Base-by-base conservation (phyloP, 257 asterid genomes). In the Echium plantagineum region DNA sequence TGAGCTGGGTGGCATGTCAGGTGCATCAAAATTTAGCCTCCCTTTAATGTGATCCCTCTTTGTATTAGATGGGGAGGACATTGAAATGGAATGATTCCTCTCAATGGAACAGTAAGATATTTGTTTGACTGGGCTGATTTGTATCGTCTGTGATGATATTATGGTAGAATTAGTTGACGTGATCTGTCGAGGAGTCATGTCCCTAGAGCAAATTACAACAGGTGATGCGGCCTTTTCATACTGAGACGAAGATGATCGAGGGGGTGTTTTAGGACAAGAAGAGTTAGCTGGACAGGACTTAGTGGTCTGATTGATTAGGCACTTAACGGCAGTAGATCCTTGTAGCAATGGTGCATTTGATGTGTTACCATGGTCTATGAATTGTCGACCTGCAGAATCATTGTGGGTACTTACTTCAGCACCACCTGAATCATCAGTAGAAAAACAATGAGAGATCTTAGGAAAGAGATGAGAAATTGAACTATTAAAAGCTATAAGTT, bases 221-320 rank as follows among this genome's bases (percentile, higher is more conserved):
- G 90, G 94, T 28, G 97, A 79, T 65, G 30, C 52, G 9, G 84
- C 66, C 60, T 82, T 85, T 20, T 84, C 89, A 38, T 83, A 68
- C 75, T 81, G 84, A 60, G 94, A 78, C 9, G 87, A 77, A 65
- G 84, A 83, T 67, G 81, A 78, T 30, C 69, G 77, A 8, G 83
- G 89, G 7, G 98, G 98, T 1, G 97, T 93, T 73, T 83, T 81
- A 52, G 97, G 97, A 64, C 81, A 75, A 10, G 95, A 68, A 22
- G 87, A 78, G 69, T 77, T 77, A 55, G 69, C 57, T 58, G 86
- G 81, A 48, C 86, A 80, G 66, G 90, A 73, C 35, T 77, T 81
- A 78, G 74, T 52, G 46, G 73, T 71, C 71, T 87, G 89, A 68
- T 74, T 77, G 81, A 93, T 88, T 77, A 93, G 72, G 59, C 94